Evolutionary conservation across 1,284 basidiomycete genomes (phyloP), one percentile per base, ranked within the genome.

Genomic region (Inonotus obliquus): DNA sequence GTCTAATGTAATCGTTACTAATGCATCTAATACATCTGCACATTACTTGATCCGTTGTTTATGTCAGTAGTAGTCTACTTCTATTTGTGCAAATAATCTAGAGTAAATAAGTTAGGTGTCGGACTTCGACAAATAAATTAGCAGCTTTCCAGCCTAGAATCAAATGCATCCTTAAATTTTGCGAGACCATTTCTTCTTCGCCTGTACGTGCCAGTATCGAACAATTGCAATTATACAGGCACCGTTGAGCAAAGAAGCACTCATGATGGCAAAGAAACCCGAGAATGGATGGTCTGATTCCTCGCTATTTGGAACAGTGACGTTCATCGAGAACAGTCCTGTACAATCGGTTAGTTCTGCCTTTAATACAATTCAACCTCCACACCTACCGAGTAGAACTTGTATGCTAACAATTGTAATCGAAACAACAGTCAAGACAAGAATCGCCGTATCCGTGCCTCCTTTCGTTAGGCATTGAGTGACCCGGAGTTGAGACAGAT

Each of bases 401-500:
- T 88, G 86, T 62, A 89, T 78, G 51, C 85, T 86, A n/a, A 94
- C 69, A 47, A 91, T 83, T 1, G 82, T 83, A 45, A 94, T 78
- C 67, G 80, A 84, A 57, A 95, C 80, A 13, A 82, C 73, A 0
- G 87, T 86, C 10, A 97, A 77, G 38, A 81, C 77, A 21, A 95
- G 73, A 48, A 94, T 75, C 5, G 85, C 81, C 65, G 81, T 83
- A 70, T 92, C 89, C 6, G 82, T 85, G 4, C 82, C 82, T 5
- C 80, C 78, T 70, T 87, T 87, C 1, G 85, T 80, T 41, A 79
- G 75, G 13, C 82, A 80, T 49, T 87, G 82, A 10, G 81, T 81
- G 1, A 90, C 76, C 2, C 85, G 82, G 2, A 97, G 81, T 64
- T 94, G 87, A 5, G 87, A 83, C 13, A 96, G 77, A 72, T 96